Evolutionary conservation across 345 rosid species (phyloP).

Genomic region (Salix koriyanagi): DNA sequence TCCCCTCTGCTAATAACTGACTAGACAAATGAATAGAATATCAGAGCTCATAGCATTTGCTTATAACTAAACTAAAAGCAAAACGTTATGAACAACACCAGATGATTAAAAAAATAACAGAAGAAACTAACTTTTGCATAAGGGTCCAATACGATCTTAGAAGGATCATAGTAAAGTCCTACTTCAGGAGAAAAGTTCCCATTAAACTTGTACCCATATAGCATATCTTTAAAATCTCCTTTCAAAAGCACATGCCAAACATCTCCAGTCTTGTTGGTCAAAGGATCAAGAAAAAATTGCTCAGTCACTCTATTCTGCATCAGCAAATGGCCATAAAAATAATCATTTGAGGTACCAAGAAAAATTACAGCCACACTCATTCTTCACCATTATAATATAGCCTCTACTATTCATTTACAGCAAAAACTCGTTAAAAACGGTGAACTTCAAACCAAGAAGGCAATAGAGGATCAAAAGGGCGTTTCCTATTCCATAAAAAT

Average conservation of each 20-base stretch:
- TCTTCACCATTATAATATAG: background rate
- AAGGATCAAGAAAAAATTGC: slow-evolving; percentile 65
- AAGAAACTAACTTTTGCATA: slow-evolving; percentile 64
- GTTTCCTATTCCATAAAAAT: too few species aligned
- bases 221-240: slow-evolving; percentile 67
- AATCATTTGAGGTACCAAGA: background rate
- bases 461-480: too few species aligned
- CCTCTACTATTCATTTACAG: background rate
- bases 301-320: slow-evolving; percentile 68
- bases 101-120: background rate
- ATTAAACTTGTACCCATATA: slow-evolving; percentile 76
- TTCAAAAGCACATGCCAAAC: slow-evolving; percentile 76
- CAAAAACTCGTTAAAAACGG: background rate
- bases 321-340: background rate
- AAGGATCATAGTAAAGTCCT: slow-evolving; percentile 62
- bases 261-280: slow-evolving; percentile 66
- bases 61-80: background rate
- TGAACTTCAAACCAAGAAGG: background rate
- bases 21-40: slow-evolving; percentile 37
- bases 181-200: slow-evolving; percentile 65
- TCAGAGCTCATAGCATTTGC: background rate
- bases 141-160: slow-evolving; percentile 75
- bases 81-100: background rate
- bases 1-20: slow-evolving; percentile 82
- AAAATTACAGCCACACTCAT: background rate